Evolutionary conservation across 768 basidiomycete species (phyloP).

Genomic region (Ramaria rubella): DNA sequence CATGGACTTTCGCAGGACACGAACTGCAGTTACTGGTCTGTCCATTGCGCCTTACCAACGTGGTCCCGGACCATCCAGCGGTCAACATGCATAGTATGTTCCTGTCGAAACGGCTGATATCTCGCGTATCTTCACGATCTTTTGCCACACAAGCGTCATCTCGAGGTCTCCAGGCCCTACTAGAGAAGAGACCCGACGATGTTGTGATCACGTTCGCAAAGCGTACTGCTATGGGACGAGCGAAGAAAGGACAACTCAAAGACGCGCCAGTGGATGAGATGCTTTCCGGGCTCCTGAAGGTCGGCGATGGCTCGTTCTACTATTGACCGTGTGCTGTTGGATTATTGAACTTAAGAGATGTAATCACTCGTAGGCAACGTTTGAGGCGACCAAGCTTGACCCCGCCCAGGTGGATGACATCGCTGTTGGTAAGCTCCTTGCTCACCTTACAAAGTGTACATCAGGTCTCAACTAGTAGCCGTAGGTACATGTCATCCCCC

Average conservation of each 20-base stretch:
- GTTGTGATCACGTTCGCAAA: constrained; percentile 88
- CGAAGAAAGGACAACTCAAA: constrained; percentile 90
- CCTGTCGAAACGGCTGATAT: neutral
- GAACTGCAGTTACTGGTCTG: too few relatives aligned
- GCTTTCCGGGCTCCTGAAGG: constrained; percentile 75
- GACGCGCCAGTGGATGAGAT: constrained; percentile 85
- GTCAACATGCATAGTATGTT: neutral
- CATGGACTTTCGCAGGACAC: too few relatives aligned
- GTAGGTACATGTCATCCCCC: constrained; percentile 79
- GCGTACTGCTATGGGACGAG: constrained; percentile 81
- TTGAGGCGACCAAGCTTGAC: constrained; percentile 60
- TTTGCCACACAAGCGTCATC: constrained; percentile 29
- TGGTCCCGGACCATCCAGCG: neutral
- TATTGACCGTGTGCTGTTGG: neutral
- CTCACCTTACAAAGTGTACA: neutral
- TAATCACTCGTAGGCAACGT: constrained; percentile 44
- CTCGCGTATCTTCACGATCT: constrained; percentile 16
- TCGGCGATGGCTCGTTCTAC: constrained; percentile 24
- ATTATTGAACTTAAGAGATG: neutral
- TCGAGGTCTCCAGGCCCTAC: constrained; percentile 43
- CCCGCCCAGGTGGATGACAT: constrained; percentile 74
- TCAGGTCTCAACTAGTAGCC: constrained; percentile 1
- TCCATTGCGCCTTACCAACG: too few relatives aligned
- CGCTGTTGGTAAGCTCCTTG: constrained; percentile 56
- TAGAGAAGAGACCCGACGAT: constrained; percentile 72